Evolutionary conservation across 148 eudicot species (phyloP).

Genomic region (Gaultheria prostrata): DNA sequence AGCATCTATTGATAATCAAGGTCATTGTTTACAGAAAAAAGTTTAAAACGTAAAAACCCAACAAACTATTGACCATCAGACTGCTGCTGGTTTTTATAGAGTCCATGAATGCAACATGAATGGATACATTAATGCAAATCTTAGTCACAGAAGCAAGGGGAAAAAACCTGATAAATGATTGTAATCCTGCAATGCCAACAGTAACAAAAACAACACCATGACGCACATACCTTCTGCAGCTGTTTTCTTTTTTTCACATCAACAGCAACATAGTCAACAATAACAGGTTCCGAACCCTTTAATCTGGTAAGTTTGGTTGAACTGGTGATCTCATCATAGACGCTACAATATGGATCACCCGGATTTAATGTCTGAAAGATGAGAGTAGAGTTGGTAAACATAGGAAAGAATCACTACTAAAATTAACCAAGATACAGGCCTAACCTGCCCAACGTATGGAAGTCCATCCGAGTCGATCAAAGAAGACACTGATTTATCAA

Average conservation of each 20-base stretch:
- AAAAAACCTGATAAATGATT: background rate
- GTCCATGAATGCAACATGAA: background rate
- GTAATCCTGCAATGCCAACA: background rate
- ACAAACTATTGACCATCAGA: background rate
- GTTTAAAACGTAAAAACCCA: background rate
- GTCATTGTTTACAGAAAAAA: background rate
- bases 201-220: background rate
- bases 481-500: constrained; percentile 48
- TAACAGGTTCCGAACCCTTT: constrained; percentile 70
- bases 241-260: constrained; percentile 66
- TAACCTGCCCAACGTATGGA: constrained; percentile 87
- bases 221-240: constrained; percentile 59
- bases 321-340: constrained; percentile 46
- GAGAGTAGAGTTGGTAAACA: constrained; percentile 23
- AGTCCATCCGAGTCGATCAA: constrained; percentile 85
- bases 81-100: background rate
- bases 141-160: background rate
- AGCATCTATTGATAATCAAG: background rate
- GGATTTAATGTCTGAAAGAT: constrained; percentile 63
- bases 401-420: background rate
- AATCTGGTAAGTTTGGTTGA: constrained; percentile 27
- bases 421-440: constrained; percentile 10
- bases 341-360: constrained; percentile 57
- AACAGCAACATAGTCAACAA: constrained; percentile 83
- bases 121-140: background rate